phyloP scores from a whole-genome alignment of 306 rosid genomes.

The Ziziphus jujuba region DNA sequence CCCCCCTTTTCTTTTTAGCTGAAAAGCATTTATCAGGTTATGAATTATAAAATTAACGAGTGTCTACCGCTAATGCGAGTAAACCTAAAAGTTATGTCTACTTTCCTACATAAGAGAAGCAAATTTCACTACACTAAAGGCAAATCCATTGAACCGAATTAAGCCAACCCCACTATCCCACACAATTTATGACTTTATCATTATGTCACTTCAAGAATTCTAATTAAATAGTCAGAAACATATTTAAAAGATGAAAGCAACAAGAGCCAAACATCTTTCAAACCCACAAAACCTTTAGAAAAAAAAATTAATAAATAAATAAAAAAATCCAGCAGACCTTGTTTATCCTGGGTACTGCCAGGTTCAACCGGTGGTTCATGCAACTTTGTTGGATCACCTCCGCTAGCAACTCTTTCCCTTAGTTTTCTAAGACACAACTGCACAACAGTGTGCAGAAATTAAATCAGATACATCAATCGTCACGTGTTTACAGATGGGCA shows the following conservation, averaged over 20 bases:
- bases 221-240: neutral
- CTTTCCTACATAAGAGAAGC: no score
- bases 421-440: slow-evolving; percentile 76
- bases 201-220: no score
- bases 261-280: slow-evolving; percentile 3
- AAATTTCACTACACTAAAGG: no score
- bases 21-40: no score
- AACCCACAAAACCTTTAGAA: neutral
- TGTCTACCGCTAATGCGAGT: no score
- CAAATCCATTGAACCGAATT: no score
- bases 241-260: neutral
- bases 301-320: no score
- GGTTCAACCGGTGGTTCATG: slow-evolving; percentile 47
- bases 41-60: no score
- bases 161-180: no score
- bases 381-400: slow-evolving; percentile 90
- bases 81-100: no score
- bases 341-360: slow-evolving; percentile 40
- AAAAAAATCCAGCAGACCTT: slow-evolving; percentile 48
- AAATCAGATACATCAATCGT: neutral
- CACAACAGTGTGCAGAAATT: neutral
- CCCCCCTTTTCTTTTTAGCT: no score
- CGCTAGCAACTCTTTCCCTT: slow-evolving; percentile 90
- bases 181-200: no score
- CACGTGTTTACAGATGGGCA: neutral